Percentiles rank a stretch among this genome's conserved stretches.
Conservation (phyloP, 75 land plant genomes). For the Sequoiadendron giganteum region DNA sequence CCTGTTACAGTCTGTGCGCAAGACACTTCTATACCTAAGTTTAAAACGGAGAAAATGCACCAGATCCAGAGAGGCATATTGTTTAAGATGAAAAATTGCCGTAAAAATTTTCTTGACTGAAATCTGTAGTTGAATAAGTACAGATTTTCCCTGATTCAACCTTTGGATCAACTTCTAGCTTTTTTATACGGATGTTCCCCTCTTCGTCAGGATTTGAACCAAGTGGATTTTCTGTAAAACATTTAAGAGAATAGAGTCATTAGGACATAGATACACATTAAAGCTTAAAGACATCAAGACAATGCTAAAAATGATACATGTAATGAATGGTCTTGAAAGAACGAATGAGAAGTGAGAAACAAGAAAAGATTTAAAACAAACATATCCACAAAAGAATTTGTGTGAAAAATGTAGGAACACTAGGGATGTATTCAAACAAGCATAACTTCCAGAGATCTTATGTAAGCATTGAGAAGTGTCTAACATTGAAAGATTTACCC, state of each 20-base stretch:
- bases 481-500: not conserved
- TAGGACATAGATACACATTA: not conserved
- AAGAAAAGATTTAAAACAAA: not conserved
- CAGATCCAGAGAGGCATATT: not conserved
- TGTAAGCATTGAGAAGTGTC: too few relatives aligned
- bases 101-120: not conserved
- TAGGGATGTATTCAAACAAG: not conserved
- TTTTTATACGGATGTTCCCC: not conserved
- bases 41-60: slow-evolving; percentile 6
- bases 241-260: not conserved
- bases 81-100: not conserved
- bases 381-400: not conserved
- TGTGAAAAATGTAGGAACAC: not conserved
- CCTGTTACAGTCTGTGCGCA: slow-evolving; percentile 3
- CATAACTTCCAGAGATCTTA: too few relatives aligned
- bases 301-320: not conserved
- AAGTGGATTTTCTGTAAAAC: not conserved
- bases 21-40: not conserved
- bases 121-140: not conserved
- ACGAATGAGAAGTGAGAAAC: not conserved
- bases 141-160: not conserved
- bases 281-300: not conserved
- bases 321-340: not conserved
- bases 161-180: not conserved
- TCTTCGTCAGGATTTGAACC: not conserved